Evolutionary conservation across 2,329 filamentous ascomycete genomes (phyloP).

Genomic region (Coccinonectria pachysandricola): DNA sequence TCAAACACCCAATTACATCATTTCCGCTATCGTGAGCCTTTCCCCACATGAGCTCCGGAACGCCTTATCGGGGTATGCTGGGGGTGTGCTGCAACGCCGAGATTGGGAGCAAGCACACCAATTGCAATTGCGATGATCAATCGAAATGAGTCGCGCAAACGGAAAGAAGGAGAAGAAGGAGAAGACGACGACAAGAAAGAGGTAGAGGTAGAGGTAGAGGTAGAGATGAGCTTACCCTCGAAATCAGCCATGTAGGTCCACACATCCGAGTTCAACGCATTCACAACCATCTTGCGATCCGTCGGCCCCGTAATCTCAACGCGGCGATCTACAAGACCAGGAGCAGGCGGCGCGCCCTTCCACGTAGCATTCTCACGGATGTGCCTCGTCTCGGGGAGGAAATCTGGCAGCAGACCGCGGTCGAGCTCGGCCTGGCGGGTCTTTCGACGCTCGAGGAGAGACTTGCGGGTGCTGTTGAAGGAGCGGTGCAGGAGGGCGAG

Average conservation of each 20-base stretch:
- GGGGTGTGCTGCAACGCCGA: no score
- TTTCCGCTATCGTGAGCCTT: no score
- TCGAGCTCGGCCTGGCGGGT: conserved; percentile 88
- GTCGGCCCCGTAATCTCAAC: conserved; percentile 97
- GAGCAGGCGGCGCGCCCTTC: conserved; percentile 85
- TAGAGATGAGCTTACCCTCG: conserved; percentile 54
- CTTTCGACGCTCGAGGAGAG: conserved; percentile 75
- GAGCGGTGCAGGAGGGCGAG: conserved; percentile 88
- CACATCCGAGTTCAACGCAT: conserved; percentile 89
- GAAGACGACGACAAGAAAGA: conserved; percentile 1
- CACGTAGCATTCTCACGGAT: conserved; percentile 91
- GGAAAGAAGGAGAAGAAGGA: no score
- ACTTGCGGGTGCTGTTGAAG: conserved; percentile 84
- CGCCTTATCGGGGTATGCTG: no score
- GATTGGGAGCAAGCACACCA: no score
- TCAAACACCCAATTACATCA: no score
- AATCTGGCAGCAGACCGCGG: conserved; percentile 79
- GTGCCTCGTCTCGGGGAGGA: conserved; percentile 89
- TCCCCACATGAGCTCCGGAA: no score
- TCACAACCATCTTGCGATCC: conserved; percentile 98
- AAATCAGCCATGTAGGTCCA: conserved; percentile 99
- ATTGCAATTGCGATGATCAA: no score
- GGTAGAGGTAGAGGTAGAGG: not conserved
- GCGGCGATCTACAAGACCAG: conserved; percentile 83
- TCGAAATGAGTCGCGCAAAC: no score